Conservation (phyloP, 148 eudicot species). For the Fagopyrum esculentum region DNA sequence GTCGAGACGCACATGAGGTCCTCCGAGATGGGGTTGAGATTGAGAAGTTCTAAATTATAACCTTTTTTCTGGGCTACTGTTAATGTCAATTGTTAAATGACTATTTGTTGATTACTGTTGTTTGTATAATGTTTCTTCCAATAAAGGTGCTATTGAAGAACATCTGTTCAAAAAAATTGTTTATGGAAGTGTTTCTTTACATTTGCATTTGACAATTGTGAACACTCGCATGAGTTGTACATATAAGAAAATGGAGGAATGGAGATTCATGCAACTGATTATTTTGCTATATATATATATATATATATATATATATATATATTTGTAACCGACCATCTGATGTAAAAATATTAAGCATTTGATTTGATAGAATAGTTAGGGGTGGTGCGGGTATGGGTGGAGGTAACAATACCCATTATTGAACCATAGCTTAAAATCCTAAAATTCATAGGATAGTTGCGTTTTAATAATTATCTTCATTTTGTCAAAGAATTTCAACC, state of each 20-base stretch:
- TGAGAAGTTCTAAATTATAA: conserved; percentile 50
- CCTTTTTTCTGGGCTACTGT: neutral
- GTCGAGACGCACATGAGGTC: conserved; percentile 73
- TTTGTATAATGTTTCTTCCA: neutral
- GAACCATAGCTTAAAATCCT: too few relatives aligned
- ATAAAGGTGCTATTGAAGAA: neutral
- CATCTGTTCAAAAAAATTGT: neutral
- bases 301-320: neutral
- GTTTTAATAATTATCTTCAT: too few relatives aligned
- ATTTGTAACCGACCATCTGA: too few relatives aligned
- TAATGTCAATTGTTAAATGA: neutral
- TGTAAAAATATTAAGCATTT: too few relatives aligned
- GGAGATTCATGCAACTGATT: neutral
- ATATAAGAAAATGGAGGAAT: neutral
- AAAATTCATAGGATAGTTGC: too few relatives aligned
- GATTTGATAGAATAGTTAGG: neutral
- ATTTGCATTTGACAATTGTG: neutral
- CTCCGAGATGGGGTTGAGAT: conserved; percentile 63
- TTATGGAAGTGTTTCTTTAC: neutral
- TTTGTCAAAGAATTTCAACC: too few relatives aligned
- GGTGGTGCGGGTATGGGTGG: too few relatives aligned
- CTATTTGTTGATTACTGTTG: neutral
- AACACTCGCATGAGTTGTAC: neutral
- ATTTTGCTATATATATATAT: neutral
- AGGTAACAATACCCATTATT: too few relatives aligned